Conservation (phyloP, 1,284 basidiomycete species). For the Ceratobasidium theobromae region DNA sequence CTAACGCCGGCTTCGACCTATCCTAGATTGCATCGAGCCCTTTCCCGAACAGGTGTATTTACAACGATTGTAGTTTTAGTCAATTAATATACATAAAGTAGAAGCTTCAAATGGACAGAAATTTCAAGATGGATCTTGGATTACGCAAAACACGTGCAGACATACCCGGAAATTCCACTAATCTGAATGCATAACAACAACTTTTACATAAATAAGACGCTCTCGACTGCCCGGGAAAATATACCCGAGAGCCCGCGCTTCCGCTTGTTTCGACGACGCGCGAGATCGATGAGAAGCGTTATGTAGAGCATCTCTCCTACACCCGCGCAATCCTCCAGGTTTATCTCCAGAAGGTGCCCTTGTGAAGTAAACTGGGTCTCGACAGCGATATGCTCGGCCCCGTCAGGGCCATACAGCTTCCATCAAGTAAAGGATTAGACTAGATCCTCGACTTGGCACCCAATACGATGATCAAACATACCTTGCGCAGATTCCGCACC, state of each 20-base stretch:
- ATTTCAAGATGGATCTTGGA: too few relatives aligned
- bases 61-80: not conserved
- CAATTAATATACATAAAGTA: not conserved
- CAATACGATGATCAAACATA: conserved; percentile 1
- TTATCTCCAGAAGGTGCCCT: conserved; percentile 14
- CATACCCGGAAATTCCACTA: too few relatives aligned
- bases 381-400: conserved; percentile 12
- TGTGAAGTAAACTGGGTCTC: conserved; percentile 18
- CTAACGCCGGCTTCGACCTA: conserved; percentile 86
- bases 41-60: not conserved
- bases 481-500: conserved; percentile 26
- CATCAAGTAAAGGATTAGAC: not conserved
- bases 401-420: conserved; percentile 13
- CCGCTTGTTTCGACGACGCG: conserved; percentile 14
- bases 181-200: not conserved
- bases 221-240: conserved; percentile 10
- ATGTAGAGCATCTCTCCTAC: conserved; percentile 27
- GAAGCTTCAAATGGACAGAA: not conserved
- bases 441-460: not conserved
- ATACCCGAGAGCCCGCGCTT: conserved; percentile 16
- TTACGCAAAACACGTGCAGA: too few relatives aligned
- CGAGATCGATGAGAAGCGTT: conserved; percentile 16
- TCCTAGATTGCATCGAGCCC: conserved; percentile 52
- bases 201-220: conserved; percentile 19
- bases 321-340: conserved; percentile 11